Evolutionary conservation across 2,329 filamentous ascomycete species (phyloP), one percentile per base, ranked within the genome.

Genomic region (Fusarium verticillioides): DNA sequence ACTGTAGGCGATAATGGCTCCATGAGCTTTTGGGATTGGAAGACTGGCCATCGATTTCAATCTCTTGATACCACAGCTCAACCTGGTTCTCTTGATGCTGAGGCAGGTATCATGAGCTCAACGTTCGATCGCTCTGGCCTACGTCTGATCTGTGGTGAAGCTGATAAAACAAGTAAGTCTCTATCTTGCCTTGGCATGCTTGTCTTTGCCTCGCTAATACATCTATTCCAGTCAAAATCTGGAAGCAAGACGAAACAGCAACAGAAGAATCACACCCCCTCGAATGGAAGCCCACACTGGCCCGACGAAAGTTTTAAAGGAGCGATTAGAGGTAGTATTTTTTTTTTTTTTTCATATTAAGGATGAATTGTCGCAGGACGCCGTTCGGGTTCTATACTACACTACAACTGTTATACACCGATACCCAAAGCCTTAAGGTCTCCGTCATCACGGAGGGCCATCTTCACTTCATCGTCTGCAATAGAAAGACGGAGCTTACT

Each of bases 11-110:
- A 99, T 79, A 98, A 99, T 77, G 96, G 97, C 44, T 97, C 94
- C 40, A 96, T 98, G 87, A 94, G 91, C 75, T 99, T 99, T 86
- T 99, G 95, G 93, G 97, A 99, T 82, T 99, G 96, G 96, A 98
- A 98, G 84, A 93, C 95, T 1, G 96, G 97, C 1, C 91, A 99
- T 81, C 89, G 93, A 53, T 99, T 96, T 85, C 96, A 99, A 83
- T 89, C 91, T 13, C 88, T 96, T 18, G 95, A 99, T 76, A 97
- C 94, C 7, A 94, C 94, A 12, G 96, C 96, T 2, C 96, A 99
- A 81, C 96, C 96, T 0, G 96, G 96, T 56, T 97, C 94, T 23
- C 85, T 99, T 30, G 95, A 98, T 78, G 96, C 96, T 10, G 96
- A 99, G 83, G 92, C 94, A 10, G 97, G 97, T 60, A 91, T 99